Conservation (phyloP, 495 filamentous ascomycete species). For the Tirmania nivea region DNA sequence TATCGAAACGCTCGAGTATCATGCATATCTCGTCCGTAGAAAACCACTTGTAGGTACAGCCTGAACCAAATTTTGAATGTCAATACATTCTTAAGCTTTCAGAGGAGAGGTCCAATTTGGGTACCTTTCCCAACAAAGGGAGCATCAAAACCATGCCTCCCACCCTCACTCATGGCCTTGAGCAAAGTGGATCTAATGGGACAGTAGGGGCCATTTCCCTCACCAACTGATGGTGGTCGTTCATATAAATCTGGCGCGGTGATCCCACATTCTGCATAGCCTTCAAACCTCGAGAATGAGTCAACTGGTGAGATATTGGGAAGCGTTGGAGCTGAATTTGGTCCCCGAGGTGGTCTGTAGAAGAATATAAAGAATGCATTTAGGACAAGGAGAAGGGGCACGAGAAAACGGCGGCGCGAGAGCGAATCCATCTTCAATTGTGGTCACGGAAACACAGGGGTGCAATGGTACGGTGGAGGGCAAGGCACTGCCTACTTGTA, state of each 20-base stretch:
- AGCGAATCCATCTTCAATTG: too few species aligned
- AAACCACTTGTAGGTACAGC: constrained; percentile 30
- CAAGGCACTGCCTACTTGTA: too few species aligned
- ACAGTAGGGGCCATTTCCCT: constrained; percentile 18
- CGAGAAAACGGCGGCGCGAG: too few species aligned
- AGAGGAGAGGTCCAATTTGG: neutral
- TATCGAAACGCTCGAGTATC: constrained; percentile 28
- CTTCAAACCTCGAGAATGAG: neutral
- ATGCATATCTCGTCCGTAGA: constrained; percentile 27
- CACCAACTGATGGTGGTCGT: neutral
- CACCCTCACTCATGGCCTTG: constrained; percentile 27
- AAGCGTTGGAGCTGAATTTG: too few species aligned
- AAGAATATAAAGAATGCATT: too few species aligned
- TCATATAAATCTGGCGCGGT: neutral
- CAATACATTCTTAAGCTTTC: neutral
- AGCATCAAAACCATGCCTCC: constrained; percentile 27
- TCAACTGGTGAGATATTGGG: neutral
- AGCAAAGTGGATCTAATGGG: constrained; percentile 21
- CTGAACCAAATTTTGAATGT: constrained; percentile 12
- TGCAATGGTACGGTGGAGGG: too few species aligned
- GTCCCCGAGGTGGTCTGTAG: too few species aligned
- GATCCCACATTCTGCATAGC: neutral
- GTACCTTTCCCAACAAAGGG: constrained; percentile 24
- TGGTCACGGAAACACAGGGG: too few species aligned
- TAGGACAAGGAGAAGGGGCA: too few species aligned